Conservation (phyloP, 2,329 filamentous ascomycete genomes). For the Talaromyces piceae region DNA sequence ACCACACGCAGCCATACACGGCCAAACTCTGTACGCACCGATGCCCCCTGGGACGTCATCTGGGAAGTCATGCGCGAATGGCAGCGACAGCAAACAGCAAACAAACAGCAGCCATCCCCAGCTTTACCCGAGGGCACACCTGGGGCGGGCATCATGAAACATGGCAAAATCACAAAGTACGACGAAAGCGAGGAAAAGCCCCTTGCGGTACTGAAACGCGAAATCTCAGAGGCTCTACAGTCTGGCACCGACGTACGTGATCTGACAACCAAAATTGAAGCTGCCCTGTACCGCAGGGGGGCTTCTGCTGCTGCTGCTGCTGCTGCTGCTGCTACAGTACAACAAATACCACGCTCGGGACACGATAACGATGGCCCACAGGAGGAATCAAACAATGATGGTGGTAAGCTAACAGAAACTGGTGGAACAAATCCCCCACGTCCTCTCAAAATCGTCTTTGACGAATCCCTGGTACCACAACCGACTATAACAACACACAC, state of each 20-base stretch:
- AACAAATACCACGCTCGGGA: constrained; percentile 15
- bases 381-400: constrained; percentile 13
- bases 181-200: constrained; percentile 22
- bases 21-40: constrained; percentile 82
- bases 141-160: constrained; percentile 61
- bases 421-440: constrained; percentile 22
- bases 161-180: constrained; percentile 17
- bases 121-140: constrained; percentile 60
- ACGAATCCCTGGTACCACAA: constrained; percentile 69
- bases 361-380: constrained; percentile 15
- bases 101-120: constrained; percentile 60
- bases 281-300: constrained; percentile 35
- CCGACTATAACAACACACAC: constrained; percentile 28
- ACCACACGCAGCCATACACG: constrained; percentile 84
- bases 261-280: constrained; percentile 37
- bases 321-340: neutral
- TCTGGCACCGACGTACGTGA: constrained; percentile 29
- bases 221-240: constrained; percentile 29
- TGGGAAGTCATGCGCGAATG: constrained; percentile 95
- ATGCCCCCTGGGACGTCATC: constrained; percentile 81
- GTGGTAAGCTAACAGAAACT: neutral
- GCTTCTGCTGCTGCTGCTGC: constrained; percentile 4
- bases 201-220: constrained; percentile 26
- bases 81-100: constrained; percentile 69
- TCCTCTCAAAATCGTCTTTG: constrained; percentile 62